These are phyloP conservation scores for Fusarium sp. DNA, from an alignment of 2,329 filamentous ascomycete genomes.

Conservation along the genomic window DNA sequence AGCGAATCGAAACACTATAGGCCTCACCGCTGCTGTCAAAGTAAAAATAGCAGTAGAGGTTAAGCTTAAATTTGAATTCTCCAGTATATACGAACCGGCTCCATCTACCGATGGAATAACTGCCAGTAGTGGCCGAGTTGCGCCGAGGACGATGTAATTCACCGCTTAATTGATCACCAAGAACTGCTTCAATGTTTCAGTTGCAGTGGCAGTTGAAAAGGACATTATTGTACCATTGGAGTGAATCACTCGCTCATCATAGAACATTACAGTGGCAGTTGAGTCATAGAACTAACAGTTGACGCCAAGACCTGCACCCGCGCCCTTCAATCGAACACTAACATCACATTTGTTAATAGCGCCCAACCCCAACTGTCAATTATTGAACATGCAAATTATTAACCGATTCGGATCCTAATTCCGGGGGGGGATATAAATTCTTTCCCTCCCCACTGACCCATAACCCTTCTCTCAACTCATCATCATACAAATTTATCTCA, in stretches of 20 bases:
- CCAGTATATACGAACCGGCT: not conserved
- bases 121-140: not conserved
- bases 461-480: not conserved
- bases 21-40: not conserved
- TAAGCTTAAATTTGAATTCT: not conserved
- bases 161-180: conserved; percentile 18
- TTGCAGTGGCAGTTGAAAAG: not conserved
- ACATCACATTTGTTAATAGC: conserved; percentile 15
- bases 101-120: not conserved
- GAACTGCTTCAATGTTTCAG: not conserved
- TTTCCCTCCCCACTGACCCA: not conserved
- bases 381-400: conserved; percentile 10
- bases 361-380: conserved; percentile 6
- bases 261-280: not conserved
- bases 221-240: not conserved
- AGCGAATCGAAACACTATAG: not conserved
- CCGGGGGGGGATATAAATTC: conserved; percentile 27
- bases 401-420: conserved; percentile 24
- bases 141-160: conserved; percentile 1
- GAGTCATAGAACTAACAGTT: conserved; percentile 9
- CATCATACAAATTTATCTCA: not conserved
- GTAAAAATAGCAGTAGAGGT: not conserved
- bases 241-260: conserved; percentile 12
- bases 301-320: conserved; percentile 22
- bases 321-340: conserved; percentile 1